Conservation (phyloP, 208 protist species). For the Crithidia bombi region DNA sequence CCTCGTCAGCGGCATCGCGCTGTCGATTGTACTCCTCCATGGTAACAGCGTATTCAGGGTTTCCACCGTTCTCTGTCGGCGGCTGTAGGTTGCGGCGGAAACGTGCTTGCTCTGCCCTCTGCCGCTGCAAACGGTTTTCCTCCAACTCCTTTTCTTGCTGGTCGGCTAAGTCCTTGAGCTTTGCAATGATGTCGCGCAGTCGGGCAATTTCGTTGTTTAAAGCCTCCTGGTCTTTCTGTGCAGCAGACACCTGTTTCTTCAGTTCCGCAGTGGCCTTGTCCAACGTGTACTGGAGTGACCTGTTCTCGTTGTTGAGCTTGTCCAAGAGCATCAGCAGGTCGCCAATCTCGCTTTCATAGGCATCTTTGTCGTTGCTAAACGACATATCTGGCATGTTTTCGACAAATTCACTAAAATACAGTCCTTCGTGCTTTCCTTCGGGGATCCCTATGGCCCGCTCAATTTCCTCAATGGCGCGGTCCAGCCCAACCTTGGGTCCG, state of each 20-base stretch:
- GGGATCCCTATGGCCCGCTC: slow-evolving; percentile 37
- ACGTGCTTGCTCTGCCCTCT: slow-evolving; percentile 38
- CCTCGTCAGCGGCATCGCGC: slow-evolving; percentile 9
- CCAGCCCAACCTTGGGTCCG: slow-evolving; percentile 45
- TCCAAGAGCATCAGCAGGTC: slow-evolving; percentile 59
- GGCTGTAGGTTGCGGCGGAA: slow-evolving; percentile 33
- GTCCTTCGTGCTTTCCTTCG: slow-evolving; percentile 44
- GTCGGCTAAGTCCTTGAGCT: slow-evolving; percentile 51
- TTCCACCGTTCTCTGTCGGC: background rate
- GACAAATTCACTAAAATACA: slow-evolving; percentile 54
- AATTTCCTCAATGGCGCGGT: slow-evolving; percentile 51
- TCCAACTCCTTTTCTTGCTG: slow-evolving; percentile 47
- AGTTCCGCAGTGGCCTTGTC: slow-evolving; percentile 48
- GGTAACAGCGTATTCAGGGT: slow-evolving; percentile 29
- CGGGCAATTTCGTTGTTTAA: slow-evolving; percentile 39
- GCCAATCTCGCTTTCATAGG: slow-evolving; percentile 75
- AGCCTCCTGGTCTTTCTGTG: slow-evolving; percentile 50
- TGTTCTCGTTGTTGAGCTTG: slow-evolving; percentile 62
- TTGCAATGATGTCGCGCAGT: slow-evolving; percentile 50
- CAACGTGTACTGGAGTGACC: slow-evolving; percentile 52
- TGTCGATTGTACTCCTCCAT: slow-evolving; percentile 29
- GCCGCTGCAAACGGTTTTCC: slow-evolving; percentile 28
- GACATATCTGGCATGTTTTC: slow-evolving; percentile 37
- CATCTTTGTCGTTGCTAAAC: slow-evolving; percentile 47
- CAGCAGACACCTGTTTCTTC: slow-evolving; percentile 44